Percentiles rank a stretch among this genome's conserved stretches.
Conservation (phyloP, 768 basidiomycete species). For the Lentinus brumalis region DNA sequence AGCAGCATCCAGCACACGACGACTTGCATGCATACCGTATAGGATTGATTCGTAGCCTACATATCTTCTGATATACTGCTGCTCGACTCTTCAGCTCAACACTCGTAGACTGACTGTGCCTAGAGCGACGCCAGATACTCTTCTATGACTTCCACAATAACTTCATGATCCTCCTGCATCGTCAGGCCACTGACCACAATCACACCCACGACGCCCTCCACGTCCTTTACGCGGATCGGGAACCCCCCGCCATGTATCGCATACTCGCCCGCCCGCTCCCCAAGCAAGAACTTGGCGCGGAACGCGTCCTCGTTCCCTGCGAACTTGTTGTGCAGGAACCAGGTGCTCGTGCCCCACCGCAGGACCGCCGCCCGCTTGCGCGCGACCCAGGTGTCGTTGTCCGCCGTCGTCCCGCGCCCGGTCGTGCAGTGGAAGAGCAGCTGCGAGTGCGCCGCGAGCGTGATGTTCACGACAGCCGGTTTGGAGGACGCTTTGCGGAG, state of each 20-base stretch:
- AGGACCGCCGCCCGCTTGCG: slow-evolving; percentile 27
- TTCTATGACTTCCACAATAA: slow-evolving; percentile 23
- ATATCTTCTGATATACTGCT: background rate
- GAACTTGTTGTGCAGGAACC: slow-evolving; percentile 21
- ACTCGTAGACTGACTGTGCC: background rate
- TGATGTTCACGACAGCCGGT: slow-evolving; percentile 27
- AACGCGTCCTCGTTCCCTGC: slow-evolving; percentile 21
- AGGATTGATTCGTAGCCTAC: too few relatives aligned
- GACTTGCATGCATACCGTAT: too few relatives aligned
- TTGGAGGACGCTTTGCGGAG: slow-evolving; percentile 16
- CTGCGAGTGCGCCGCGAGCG: slow-evolving; percentile 24
- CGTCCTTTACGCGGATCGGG: slow-evolving; percentile 22
- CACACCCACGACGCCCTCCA: slow-evolving; percentile 24
- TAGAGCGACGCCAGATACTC: slow-evolving; percentile 19
- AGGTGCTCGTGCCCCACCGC: slow-evolving; percentile 24
- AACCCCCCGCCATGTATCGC: slow-evolving; percentile 27
- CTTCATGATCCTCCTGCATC: slow-evolving; percentile 27
- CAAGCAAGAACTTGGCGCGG: slow-evolving; percentile 24
- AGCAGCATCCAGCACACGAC: too few relatives aligned
- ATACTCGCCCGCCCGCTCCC: slow-evolving; percentile 21
- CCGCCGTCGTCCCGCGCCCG: slow-evolving; percentile 20
- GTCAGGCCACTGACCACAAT: slow-evolving; percentile 26
- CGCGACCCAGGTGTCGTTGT: slow-evolving; percentile 28
- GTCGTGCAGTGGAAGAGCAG: slow-evolving; percentile 26
- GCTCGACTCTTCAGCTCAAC: background rate